Base-by-base conservation (phyloP, 1,284 basidiomycete species). In the Malassezia globosa region DNA sequence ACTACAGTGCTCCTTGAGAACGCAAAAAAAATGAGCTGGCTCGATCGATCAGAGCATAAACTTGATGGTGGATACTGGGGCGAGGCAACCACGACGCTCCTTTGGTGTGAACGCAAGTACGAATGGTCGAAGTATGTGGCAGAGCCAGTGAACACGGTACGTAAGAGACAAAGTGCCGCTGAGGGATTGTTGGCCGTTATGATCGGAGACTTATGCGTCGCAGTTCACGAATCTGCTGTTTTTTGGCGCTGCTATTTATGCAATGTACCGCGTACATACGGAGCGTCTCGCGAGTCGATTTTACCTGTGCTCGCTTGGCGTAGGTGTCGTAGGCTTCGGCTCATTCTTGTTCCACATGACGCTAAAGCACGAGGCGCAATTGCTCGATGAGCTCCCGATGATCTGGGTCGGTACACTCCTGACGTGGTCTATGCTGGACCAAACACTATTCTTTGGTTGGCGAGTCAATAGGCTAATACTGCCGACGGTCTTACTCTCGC, bases 181-280 rank as follows among this genome's bases (percentile, higher is more conserved):
- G 10, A 31, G 10, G 29, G 43, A 37, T 75, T 27, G 73, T 74
- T 41, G 73, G 74, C 55, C 69, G 72, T 58, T 74, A 75, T 58
- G 74, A n/a, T n/a, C n/a, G n/a, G n/a, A n/a, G n/a, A n/a, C n/a
- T n/a, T n/a, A n/a, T n/a, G n/a, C n/a, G n/a, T n/a, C n/a, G 74
- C 42, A 7, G 49, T 72, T 54, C 70, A 61, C 76, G 21, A 77
- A 77, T 47, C 40, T 75, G 22, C 72, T 75, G 13, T 74, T 74
- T 36, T 69, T 78, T 51, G 38, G 60, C 0, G 48, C 74, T 0
- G 72, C 75, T 6, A 40, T 75, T 2, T 76, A 73, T 39, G 75
- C 73, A 7, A 58, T 42, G 26, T 44, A 22, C 14, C 48, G 51
- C 5, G 48, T 55, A 7, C 44, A 34, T 5, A 40, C 42, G 3